Evolutionary conservation across 2,329 filamentous ascomycete genomes (phyloP), one percentile per base, ranked within the genome.

Genomic region (Didymella pomorum): DNA sequence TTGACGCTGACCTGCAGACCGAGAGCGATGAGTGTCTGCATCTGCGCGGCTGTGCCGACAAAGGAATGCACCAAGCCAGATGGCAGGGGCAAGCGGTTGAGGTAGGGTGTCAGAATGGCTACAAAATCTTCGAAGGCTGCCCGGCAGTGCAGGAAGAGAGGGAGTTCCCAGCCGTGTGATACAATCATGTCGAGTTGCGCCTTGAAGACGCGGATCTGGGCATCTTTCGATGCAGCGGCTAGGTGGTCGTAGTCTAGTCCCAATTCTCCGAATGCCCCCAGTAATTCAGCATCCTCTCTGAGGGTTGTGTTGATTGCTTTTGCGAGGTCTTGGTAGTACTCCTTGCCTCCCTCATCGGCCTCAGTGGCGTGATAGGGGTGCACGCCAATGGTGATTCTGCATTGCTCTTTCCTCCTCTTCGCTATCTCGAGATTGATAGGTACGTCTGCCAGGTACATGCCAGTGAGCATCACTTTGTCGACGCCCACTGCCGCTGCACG

Each of bases 341-440:
- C 55, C 18, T 74, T 67, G 5, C 58, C 67, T 51, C 57, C 62
- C 0, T 58, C 67, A 7, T 79, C 79, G 1, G 81, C 77, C 55
- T 83, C 80, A 0, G 66, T 66, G 0, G 80, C 82, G 46, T 84
- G 80, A 54, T 84, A 84, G 0, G 82, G 82, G 56, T 84, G 82
- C 3, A 84, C 75, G 1, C 82, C 82, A 10, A 84, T 72, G 1
- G 82, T 84, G 55, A 82, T 68, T 11, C 72, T 79, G 58, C 80
- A 82, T 35, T 69, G 66, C 8, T 61, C 39, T 21, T 64, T 65
- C n/a, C 60, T 52, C 25, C 42, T 49, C 10, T 54, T 60, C 5
- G 70, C 71, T 11, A 75, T 64, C 3, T 56, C 61, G 7, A 63
- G 52, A 37, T 72, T 71, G 56, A 62, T 51, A 0, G 73, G 73